A percentile compares a stretch with the other conserved stretches of the same genome.
Conservation (phyloP, 179 eudicot species). For the Heliamphora ciliata region DNA sequence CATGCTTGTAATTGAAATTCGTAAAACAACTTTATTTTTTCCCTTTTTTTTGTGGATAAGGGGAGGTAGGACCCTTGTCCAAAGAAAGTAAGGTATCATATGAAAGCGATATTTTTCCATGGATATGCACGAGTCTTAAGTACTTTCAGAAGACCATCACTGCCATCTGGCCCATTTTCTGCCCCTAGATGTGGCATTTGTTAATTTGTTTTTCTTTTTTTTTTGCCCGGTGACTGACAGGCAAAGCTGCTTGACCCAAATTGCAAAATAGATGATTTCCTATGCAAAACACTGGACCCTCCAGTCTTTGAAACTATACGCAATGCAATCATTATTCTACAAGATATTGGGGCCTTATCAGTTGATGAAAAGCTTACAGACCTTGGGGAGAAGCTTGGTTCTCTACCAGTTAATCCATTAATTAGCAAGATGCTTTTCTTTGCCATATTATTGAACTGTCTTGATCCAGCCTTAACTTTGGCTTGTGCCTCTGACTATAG, state of each 20-base stretch:
- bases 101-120: neutral
- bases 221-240: constrained; percentile 29
- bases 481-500: constrained; percentile 80
- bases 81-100: neutral
- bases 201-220: neutral
- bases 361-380: constrained; percentile 67
- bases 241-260: constrained; percentile 77
- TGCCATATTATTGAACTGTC: constrained; percentile 72
- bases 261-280: constrained; percentile 63
- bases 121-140: neutral
- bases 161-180: neutral
- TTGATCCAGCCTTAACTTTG: constrained; percentile 91
- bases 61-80: neutral
- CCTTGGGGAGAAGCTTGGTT: constrained; percentile 70
- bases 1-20: neutral
- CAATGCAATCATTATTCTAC: constrained; percentile 71
- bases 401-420: constrained; percentile 82
- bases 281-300: constrained; percentile 79
- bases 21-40: neutral
- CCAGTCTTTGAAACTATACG: constrained; percentile 69
- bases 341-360: constrained; percentile 88
- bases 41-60: neutral
- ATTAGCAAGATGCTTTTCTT: constrained; percentile 86
- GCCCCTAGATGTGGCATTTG: neutral
- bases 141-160: neutral